These are phyloP conservation scores for Rhizophagus prolifer DNA, from an alignment of 192 early-diverging fungal genomes.

Conservation along the genomic window DNA sequence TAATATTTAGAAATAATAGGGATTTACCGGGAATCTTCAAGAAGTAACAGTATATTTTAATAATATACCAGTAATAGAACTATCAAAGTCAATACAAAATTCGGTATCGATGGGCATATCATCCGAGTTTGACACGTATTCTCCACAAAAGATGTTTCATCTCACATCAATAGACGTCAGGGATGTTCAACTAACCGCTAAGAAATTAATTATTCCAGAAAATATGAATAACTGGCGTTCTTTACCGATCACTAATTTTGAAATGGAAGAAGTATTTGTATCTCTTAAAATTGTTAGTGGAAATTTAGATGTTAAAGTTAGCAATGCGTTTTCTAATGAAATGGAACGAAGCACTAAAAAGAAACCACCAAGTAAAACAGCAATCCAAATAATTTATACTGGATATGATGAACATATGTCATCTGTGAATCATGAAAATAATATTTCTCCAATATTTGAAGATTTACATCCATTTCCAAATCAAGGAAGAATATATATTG, in stretches of 20 bases:
- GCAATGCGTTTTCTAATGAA: constrained; percentile 56
- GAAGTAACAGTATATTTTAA: constrained; percentile 68
- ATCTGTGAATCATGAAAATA: neutral
- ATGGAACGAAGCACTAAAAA: constrained; percentile 93
- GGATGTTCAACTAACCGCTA: constrained; percentile 55
- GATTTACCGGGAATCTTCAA: constrained; percentile 74
- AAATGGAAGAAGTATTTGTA: constrained; percentile 51
- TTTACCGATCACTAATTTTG: neutral
- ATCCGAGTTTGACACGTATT: constrained; percentile 48
- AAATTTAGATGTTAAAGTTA: constrained; percentile 54
- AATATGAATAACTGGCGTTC: constrained; percentile 2
- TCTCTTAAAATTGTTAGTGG: constrained; percentile 73
- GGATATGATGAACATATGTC: constrained; percentile 74
- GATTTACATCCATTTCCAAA: constrained; percentile 69
- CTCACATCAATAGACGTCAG: constrained; percentile 60
- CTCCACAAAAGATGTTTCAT: constrained; percentile 71
- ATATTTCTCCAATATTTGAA: constrained; percentile 57
- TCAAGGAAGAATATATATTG: constrained; percentile 87
- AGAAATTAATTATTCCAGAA: constrained; percentile 39
- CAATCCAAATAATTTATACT: constrained; percentile 70
- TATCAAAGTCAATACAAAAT: constrained; percentile 59
- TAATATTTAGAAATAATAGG: constrained; percentile 35
- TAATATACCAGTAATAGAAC: constrained; percentile 54
- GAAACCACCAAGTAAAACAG: constrained; percentile 67
- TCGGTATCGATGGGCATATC: constrained; percentile 54